Conservation (phyloP, 306 rosid species). For the Cyclanthera cordifolia region DNA sequence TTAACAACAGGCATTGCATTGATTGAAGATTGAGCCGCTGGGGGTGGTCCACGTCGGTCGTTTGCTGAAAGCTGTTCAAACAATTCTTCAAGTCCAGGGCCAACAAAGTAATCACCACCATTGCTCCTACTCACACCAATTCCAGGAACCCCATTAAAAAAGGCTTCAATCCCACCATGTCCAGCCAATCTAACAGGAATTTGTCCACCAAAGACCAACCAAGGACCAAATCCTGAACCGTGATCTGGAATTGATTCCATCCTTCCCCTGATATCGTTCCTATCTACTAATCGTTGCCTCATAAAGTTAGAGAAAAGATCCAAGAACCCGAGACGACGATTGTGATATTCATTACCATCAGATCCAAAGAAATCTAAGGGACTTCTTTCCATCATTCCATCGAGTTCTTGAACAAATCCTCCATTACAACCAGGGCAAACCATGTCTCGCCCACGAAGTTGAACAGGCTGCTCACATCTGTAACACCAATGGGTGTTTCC, state of each 20-base stretch:
- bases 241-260: slow-evolving; percentile 9
- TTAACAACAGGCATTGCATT: too few species aligned
- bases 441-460: slow-evolving; percentile 8
- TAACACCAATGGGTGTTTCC: slow-evolving; percentile 20
- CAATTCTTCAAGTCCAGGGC: slow-evolving; percentile 16
- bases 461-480: slow-evolving; percentile 15
- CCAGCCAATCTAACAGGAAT: slow-evolving; percentile 11
- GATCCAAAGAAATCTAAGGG: slow-evolving; percentile 12
- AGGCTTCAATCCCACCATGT: slow-evolving; percentile 12
- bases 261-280: slow-evolving; percentile 17
- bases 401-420: slow-evolving; percentile 19
- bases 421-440: slow-evolving; percentile 16
- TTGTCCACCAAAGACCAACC: slow-evolving; percentile 17
- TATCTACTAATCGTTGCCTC: slow-evolving; percentile 6
- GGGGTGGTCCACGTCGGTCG: slow-evolving; percentile 5
- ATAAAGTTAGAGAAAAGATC: slow-evolving; percentile 14
- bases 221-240: slow-evolving; percentile 19
- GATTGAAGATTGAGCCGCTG: too few species aligned
- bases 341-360: background rate
- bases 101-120: slow-evolving; percentile 15
- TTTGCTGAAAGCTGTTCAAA: slow-evolving; percentile 15
- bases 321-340: slow-evolving; percentile 5
- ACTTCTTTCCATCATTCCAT: background rate
- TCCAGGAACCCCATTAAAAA: slow-evolving; percentile 17
- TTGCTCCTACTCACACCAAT: slow-evolving; percentile 13